Evolutionary conservation across 768 basidiomycete genomes (phyloP), one percentile per base, ranked within the genome.

Genomic region (Lactarius indigo): DNA sequence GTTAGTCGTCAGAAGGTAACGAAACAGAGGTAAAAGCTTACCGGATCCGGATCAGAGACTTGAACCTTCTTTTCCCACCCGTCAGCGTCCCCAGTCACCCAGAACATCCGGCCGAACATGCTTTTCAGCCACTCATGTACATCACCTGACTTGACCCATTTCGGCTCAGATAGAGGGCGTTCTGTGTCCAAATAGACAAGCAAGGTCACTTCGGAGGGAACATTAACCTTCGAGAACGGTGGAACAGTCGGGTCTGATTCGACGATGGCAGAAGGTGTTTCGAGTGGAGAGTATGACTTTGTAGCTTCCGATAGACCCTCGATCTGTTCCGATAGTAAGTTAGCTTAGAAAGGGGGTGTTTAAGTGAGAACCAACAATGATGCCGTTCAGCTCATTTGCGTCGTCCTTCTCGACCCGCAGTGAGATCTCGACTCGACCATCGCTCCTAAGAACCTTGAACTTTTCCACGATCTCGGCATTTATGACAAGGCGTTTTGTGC

Each of bases 81-180:
- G 69, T 90, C 89, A n/a, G 88, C 90, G 61, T 91, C 89, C 6
- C 89, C 90, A 31, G 89, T 84, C 56, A 89, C 88, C 90, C 90
- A 92, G 73, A 92, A 91, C 88, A 91, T 91, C 42, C 90, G 81
- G 3, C 91, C 92, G 76, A 93, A 91, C 83, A 92, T 92, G 72
- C 85, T 91, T 76, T 87, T 86, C 72, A 93, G 78, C 96, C 96
- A 98, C 44, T 95, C 94, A 72, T 96, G 93, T 28, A 96, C 85
- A 74, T 96, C 92, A 35, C 96, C 96, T 9, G 90, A 89, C 76
- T 94, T 93, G 42, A 94, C 94, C 97, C 96, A 99, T 75, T 94
- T 91, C 8, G 97, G 94, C 75, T 98, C 95, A 18, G 94, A 95
- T 39, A 98, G 78, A 0, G 97, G 97, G 65, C 91, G 87, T 37